Evolutionary conservation across 371 early-diverging fungal genomes (phyloP), one percentile per base, ranked within the genome.

Genomic region (Dichotomocladium elegans): DNA sequence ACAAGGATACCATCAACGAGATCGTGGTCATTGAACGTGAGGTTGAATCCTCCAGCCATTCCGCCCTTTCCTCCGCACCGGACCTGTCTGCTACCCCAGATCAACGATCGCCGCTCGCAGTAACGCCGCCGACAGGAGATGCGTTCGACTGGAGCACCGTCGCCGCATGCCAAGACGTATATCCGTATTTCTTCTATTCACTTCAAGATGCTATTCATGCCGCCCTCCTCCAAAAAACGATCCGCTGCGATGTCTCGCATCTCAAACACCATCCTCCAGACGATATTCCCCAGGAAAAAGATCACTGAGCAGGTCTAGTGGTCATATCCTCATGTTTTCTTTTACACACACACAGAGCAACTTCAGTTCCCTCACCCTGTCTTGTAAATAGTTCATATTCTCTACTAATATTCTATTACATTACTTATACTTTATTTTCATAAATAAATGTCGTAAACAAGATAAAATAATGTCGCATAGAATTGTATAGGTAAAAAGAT

Each of bases 141-240:
- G 19, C 14, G 1, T 28, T 41, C 21, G 28, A 43, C 21, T 52
- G 43, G 15, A 17, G 43, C 34, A 17, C 21, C 43, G 43, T 52
- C 26, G 9, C 14, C 17, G 15, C 19, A 19, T 25, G 41, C 6
- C 37, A 42, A 22, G 53, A 52, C 43, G 43, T 43, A 22, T 52
- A 52, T 43, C 53, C 53, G 1, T 52, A 52, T 26, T 43, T 52
- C 12, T 52, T 52, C 8, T 26, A 25, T 22, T 41, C 29, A 6
- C 22, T 52, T 30, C 42, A 31, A 5, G 53, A 29, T 26, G 53
- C 53, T 33, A 44, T 35, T 9, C 19, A 6, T 34, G 49, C 49
- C 15, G 49, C 49, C 9, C n/a, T n/a, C n/a, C n/a, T n/a, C n/a
- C n/a, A n/a, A n/a, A n/a, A n/a, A n/a, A n/a, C n/a, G n/a, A n/a